phyloP scores from a whole-genome alignment of 108 stramenopile species.

The Mayamaea pseudoterrestris region DNA sequence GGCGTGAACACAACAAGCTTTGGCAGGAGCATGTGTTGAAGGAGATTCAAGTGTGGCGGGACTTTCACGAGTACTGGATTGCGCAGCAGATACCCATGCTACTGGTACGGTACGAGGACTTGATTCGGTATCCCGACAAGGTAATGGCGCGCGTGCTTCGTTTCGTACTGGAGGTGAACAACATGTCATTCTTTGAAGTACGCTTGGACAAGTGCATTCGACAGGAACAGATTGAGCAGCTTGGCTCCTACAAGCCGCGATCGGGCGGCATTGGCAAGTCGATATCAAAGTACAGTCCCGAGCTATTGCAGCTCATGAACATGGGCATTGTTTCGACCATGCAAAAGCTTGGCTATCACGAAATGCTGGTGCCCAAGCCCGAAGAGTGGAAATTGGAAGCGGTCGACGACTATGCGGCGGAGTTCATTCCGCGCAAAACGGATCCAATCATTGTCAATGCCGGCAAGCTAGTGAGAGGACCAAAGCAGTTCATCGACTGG shows the following conservation, averaged over 20 bases:
- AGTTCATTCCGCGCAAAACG: too few species aligned
- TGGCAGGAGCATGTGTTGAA: slow-evolving; percentile 36
- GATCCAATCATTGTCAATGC: too few species aligned
- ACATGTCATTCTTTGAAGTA: slow-evolving; percentile 5
- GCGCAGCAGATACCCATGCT: slow-evolving; percentile 21
- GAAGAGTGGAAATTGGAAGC: too few species aligned
- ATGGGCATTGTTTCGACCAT: too few species aligned
- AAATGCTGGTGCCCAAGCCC: too few species aligned
- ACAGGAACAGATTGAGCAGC: slow-evolving; percentile 9
- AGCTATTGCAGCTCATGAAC: too few species aligned
- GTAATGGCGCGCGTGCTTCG: slow-evolving; percentile 33
- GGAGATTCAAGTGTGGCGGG: slow-evolving; percentile 64
- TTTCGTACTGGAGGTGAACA: slow-evolving; percentile 17
- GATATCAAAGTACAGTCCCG: slow-evolving; percentile 24
- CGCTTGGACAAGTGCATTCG: slow-evolving; percentile 11
- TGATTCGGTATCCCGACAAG: slow-evolving; percentile 30
- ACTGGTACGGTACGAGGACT: slow-evolving; percentile 70
- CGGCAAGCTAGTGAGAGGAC: too few species aligned
- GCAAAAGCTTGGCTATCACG: too few species aligned
- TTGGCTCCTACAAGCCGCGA: slow-evolving; percentile 48
- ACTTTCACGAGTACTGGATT: slow-evolving; percentile 68
- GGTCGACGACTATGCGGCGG: too few species aligned
- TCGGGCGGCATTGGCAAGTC: slow-evolving; percentile 9
- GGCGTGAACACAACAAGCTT: slow-evolving; percentile 35
- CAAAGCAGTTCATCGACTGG: too few species aligned